Evolutionary conservation across 805 yeast species (phyloP), one percentile per base, ranked within the genome.

Genomic region (Yarrowia osloensis): DNA sequence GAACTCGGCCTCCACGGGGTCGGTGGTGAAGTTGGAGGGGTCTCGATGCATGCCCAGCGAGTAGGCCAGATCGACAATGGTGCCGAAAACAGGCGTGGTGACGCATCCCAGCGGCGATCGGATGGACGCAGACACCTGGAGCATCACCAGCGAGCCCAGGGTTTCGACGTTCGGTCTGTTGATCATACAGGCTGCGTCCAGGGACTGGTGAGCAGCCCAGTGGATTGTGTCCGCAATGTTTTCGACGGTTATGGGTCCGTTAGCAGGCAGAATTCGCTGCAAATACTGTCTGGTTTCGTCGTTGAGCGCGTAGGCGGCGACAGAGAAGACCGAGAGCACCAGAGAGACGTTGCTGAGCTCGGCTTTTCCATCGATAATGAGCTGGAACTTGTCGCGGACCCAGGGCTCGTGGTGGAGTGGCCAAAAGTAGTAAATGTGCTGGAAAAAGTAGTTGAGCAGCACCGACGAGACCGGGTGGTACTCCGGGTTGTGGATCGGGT

Each of bases 31-130:
- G 73, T 74, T 73, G 28, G 71, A 71, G 15, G 78, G 77, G 66
- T 76, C 78, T 19, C 78, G 70, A 65, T 76, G 78, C 40, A 76
- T 68, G 2, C 78, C 78, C 77, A 76, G 74, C 2, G 74, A 70
- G 68, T 75, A 77, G 3, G 76, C 74, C 19, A 73, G 70, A 12
- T 77, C 71, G 22, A 73, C 69, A 7, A 76, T 49, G 26, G 73
- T 66, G 3, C 77, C 77, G 50, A 73, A 61, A n/a, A 61, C 66
- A 17, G 66, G 66, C 3, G 54, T 61, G 5, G 54, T 61, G 54
- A 61, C 66, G 12, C 66, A 61, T 21, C 66, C 66, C 2, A 61
- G 44, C n/a, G 66, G 66, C 5, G 66, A 61, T 15, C 24, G 22
- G 24, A 61, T 44, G 5, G 66, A 22, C 1, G 66, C 39, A 6